Evolutionary conservation across 1,139 yeast species (phyloP).

Genomic region (Blastobotrys capitulatus): DNA sequence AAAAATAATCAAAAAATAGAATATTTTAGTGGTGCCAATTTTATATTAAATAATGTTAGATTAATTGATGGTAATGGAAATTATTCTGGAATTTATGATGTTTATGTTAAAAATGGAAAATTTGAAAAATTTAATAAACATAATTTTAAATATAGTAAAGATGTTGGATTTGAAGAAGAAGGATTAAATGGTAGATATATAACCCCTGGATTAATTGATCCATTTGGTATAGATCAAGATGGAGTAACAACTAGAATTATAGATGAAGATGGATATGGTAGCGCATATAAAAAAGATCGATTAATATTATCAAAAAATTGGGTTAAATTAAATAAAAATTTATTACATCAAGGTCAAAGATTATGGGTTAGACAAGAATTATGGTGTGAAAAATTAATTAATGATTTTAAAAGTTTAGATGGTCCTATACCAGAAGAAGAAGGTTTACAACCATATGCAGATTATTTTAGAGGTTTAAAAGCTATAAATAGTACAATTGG

Average conservation of each 20-base stretch:
- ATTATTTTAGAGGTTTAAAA: slow-evolving; percentile 3
- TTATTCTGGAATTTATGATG: slow-evolving; percentile 1
- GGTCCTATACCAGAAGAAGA: slow-evolving; percentile 5
- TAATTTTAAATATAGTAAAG: not conserved
- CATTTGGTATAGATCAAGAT: slow-evolving; percentile 7
- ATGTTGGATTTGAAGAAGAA: not conserved
- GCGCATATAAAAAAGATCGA: not conserved
- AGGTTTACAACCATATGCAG: not conserved
- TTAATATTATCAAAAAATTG: not conserved
- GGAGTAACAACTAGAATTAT: slow-evolving; percentile 5
- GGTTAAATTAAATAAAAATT: not conserved
- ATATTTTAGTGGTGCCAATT: not conserved
- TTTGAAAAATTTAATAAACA: slow-evolving; percentile 2
- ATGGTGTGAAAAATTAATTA: slow-evolving; percentile 7
- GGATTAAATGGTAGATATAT: slow-evolving; percentile 6
- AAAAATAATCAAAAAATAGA: not conserved
- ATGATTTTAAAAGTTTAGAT: not conserved
- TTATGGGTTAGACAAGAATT: slow-evolving; percentile 7
- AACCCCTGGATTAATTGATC: slow-evolving; percentile 9
- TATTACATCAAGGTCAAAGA: not conserved
- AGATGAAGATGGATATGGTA: slow-evolving; percentile 4
- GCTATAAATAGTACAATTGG: not conserved
- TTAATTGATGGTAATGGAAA: slow-evolving; percentile 8
- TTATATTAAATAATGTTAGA: slow-evolving; percentile 3
- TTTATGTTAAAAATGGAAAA: slow-evolving; percentile 2